phyloP scores from a whole-genome alignment of 2,329 filamentous ascomycete genomes.

The Microthyrium microscopicum region DNA sequence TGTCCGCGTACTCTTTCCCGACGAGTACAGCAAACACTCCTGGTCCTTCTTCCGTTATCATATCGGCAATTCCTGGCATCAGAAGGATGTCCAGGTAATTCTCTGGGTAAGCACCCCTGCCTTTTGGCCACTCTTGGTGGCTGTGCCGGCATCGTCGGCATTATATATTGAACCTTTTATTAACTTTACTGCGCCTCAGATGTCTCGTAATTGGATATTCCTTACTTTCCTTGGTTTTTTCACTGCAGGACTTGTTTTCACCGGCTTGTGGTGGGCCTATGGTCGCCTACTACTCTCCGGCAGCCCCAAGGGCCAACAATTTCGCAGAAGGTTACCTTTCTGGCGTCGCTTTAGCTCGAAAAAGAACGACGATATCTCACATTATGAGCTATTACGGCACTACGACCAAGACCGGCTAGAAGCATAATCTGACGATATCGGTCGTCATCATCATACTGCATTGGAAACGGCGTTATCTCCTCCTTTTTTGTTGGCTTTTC shows the following conservation, averaged over 20 bases:
- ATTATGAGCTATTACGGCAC: too few species aligned
- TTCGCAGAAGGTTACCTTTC: conserved; percentile 1
- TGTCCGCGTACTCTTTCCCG: conserved; percentile 50
- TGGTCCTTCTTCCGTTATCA: conserved; percentile 61
- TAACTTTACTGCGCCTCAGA: conserved; percentile 19
- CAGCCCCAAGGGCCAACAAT: conserved; percentile 2
- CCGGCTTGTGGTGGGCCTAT: conserved; percentile 35
- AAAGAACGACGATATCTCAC: too few species aligned
- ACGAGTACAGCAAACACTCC: conserved; percentile 49
- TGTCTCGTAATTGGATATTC: conserved; percentile 37
- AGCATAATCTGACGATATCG: too few species aligned
- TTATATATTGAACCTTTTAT: too few species aligned
- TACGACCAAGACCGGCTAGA: too few species aligned
- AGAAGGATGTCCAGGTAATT: conserved; percentile 44
- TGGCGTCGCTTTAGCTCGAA: background rate
- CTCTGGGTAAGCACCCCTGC: conserved; percentile 36
- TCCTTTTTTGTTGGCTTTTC: too few species aligned
- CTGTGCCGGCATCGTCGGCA: too few species aligned
- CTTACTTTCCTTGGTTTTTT: conserved; percentile 38
- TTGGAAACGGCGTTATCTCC: too few species aligned
- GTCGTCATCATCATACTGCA: too few species aligned
- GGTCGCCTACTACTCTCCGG: conserved; percentile 17
- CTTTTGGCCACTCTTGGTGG: background rate
- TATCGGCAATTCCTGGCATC: conserved; percentile 49
- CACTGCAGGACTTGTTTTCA: conserved; percentile 33